phyloP scores from a whole-genome alignment of 768 basidiomycete genomes.

The Suillus decipiens region DNA sequence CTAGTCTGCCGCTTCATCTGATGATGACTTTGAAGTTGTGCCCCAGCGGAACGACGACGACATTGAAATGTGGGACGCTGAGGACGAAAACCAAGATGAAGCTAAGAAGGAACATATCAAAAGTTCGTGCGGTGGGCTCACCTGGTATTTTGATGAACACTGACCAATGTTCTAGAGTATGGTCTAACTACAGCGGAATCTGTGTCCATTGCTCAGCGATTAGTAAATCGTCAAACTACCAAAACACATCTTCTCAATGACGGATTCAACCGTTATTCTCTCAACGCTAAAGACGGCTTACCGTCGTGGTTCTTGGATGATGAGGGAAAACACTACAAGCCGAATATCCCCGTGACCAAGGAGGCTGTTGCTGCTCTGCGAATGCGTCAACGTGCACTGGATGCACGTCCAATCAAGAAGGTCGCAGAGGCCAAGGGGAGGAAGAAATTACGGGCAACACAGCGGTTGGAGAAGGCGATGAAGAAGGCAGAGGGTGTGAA shows the following conservation, averaged over 20 bases:
- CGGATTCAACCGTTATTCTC: constrained; percentile 92
- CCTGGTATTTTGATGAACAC: constrained; percentile 1
- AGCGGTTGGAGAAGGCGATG: constrained; percentile 86
- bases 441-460: constrained; percentile 89
- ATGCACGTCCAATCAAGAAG: constrained; percentile 98
- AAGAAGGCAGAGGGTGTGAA: constrained; percentile 96
- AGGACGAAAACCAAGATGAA: constrained; percentile 74
- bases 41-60: constrained; percentile 60
- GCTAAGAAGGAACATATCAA: constrained; percentile 62
- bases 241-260: constrained; percentile 89
- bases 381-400: constrained; percentile 89
- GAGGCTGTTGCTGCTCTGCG: constrained; percentile 86
- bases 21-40: constrained; percentile 75
- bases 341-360: constrained; percentile 96
- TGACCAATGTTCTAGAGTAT: constrained; percentile 50
- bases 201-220: constrained; percentile 84
- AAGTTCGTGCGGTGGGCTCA: constrained; percentile 46
- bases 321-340: constrained; percentile 88
- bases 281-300: constrained; percentile 88
- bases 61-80: constrained; percentile 77
- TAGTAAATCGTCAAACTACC: constrained; percentile 90
- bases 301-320: constrained; percentile 98
- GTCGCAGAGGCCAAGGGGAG: constrained; percentile 97
- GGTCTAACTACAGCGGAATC: constrained; percentile 89
- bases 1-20: constrained; percentile 24